Conservation (phyloP, 164 flowering plant species). For the Umbilicus rupestris region DNA sequence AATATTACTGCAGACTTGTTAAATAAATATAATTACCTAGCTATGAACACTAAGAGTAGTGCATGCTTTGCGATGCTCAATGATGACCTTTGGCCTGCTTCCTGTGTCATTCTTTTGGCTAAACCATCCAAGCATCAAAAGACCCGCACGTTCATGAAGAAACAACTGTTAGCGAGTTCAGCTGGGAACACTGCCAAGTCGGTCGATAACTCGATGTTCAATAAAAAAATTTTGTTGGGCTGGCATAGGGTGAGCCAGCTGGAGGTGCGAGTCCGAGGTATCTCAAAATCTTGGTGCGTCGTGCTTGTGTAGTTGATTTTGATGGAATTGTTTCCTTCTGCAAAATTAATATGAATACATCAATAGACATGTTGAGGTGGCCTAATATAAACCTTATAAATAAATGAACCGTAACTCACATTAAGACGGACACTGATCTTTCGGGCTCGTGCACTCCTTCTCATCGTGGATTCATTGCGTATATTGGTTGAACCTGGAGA, state of each 20-base stretch:
- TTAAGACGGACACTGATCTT: background rate
- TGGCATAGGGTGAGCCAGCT: slow-evolving; percentile 1
- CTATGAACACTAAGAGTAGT: too few species aligned
- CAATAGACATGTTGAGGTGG: background rate
- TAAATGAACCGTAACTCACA: slow-evolving; percentile 1
- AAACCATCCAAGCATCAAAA: background rate
- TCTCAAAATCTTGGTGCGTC: background rate
- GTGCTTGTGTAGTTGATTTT: background rate
- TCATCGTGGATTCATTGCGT: background rate
- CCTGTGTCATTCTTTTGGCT: background rate
- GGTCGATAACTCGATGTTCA: background rate
- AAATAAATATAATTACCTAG: too few species aligned
- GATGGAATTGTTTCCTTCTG: slow-evolving; percentile 1
- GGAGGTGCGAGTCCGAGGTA: slow-evolving; percentile 3
- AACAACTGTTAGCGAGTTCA: background rate
- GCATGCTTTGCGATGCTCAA: too few species aligned
- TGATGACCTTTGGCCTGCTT: too few species aligned
- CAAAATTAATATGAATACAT: background rate
- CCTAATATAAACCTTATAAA: background rate
- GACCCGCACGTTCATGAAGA: background rate
- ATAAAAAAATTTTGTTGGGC: background rate
- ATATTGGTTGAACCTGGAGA: background rate
- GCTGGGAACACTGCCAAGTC: background rate
- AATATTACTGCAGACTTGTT: too few species aligned
- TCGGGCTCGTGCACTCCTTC: background rate